These are phyloP conservation scores for Fusarium fujikuroi DNA, from an alignment of 2,329 filamentous ascomycete species.

Conservation along the genomic window DNA sequence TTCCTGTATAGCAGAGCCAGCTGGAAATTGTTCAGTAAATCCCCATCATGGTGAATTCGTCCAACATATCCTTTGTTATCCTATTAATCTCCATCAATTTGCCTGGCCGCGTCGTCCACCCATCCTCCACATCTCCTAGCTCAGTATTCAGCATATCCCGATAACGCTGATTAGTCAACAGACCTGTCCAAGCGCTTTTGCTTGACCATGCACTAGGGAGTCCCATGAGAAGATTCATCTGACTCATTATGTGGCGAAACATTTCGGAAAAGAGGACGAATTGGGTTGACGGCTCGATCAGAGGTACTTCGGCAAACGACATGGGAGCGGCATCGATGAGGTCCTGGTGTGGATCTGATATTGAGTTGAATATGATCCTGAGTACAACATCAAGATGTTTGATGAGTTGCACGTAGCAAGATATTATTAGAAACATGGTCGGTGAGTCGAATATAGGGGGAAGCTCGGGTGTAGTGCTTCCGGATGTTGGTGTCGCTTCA, in stretches of 20 bases:
- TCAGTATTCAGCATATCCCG: constrained; percentile 43
- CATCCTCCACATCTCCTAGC: constrained; percentile 38
- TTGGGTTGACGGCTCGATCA: constrained; percentile 43
- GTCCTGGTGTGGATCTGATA: constrained; percentile 19
- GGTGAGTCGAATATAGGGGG: constrained; percentile 39
- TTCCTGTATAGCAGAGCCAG: background rate
- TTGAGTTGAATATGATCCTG: constrained; percentile 31
- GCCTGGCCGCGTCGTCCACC: constrained; percentile 38
- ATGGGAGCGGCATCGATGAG: constrained; percentile 34
- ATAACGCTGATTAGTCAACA: constrained; percentile 33
- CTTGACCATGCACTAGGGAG: constrained; percentile 38
- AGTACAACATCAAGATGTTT: constrained; percentile 42
- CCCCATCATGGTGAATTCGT: constrained; percentile 41
- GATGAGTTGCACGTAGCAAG: constrained; percentile 45
- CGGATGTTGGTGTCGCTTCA: background rate
- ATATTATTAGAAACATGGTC: constrained; percentile 45
- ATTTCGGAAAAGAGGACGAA: constrained; percentile 46
- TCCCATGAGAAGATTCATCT: constrained; percentile 44
- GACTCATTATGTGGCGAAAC: constrained; percentile 39
- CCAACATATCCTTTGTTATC: constrained; percentile 34
- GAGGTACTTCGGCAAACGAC: constrained; percentile 39
- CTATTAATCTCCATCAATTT: constrained; percentile 35
- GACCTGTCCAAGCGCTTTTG: constrained; percentile 42
- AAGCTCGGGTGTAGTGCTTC: constrained; percentile 1
- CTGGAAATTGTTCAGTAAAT: constrained; percentile 15